Evolutionary conservation across 2,329 filamentous ascomycete species (phyloP), one percentile per base, ranked within the genome.

Genomic region (Alternaria triticimaculans): DNA sequence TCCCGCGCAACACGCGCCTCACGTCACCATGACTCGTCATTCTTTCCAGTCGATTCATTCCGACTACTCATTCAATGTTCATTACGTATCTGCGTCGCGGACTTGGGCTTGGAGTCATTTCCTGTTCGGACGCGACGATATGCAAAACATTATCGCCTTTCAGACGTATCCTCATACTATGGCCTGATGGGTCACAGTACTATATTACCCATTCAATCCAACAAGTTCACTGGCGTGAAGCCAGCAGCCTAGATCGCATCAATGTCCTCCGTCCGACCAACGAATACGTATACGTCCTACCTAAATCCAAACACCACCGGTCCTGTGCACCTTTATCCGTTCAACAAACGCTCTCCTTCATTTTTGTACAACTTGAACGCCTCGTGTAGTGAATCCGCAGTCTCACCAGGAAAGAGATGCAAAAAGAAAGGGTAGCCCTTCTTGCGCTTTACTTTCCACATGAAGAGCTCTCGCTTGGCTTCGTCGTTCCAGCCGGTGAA

Each of bases 401-500:
- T 62, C 37, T 62, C 59, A 7, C 59, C 54, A 10, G 59, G 54
- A 43, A 62, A 62, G 12, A 51, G 33, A 25, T 53, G 54, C 15
- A 51, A 3, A 30, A 58, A 58, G 25, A 51, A 28, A 8, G 14
- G 15, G 23, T 43, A 43, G 9, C 59, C 59, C 45, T 62, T 62
- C 26, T 53, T 62, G 23, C 41, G 41, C 23, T 58, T 45, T 8
- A 37, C 25, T 23, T 58, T 62, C 59, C 59, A 58, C 26, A 49
- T 26, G 37, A 58, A 62, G 26, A 62, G 15, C 21, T 21, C 33
- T 28, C 33, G 41, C 20, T 62, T 62, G 6, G 59, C 54, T 23
- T 58, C 54, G 15, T 62, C 54, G n/a, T 62, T 46, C 59, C 59
- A 62, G 5, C 46, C 46, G 7, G 49, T 45, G 18, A 62, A 58